Percentiles rank a stretch among this genome's conserved stretches.
phyloP scores from a whole-genome alignment of 2,329 filamentous ascomycete species.

The Bisporella sp. region DNA sequence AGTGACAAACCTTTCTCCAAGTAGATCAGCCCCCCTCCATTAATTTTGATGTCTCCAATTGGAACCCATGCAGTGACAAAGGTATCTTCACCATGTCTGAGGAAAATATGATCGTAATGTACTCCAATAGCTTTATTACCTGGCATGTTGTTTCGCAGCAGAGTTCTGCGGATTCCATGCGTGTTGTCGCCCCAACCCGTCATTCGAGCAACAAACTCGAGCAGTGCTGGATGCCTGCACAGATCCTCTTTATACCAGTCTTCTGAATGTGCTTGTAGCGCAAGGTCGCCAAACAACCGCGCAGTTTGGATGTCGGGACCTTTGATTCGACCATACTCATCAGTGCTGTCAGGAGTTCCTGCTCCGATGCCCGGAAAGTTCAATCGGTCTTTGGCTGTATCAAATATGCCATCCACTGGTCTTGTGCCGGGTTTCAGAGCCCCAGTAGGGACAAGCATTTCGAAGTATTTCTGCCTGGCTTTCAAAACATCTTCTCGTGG shows the following conservation, averaged over 20 bases:
- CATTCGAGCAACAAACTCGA: conserved; percentile 41
- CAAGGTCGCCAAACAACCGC: conserved; percentile 38
- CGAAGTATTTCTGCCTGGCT: conserved; percentile 46
- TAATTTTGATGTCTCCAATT: conserved; percentile 42
- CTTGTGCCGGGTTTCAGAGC: conserved; percentile 46
- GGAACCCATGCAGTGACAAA: conserved; percentile 45
- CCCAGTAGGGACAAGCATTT: conserved; percentile 44
- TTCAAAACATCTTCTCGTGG: conserved; percentile 45
- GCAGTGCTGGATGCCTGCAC: conserved; percentile 38
- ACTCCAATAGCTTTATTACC: conserved; percentile 44
- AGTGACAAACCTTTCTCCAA: conserved; percentile 37
- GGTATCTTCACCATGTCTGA: conserved; percentile 40
- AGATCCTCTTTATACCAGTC: conserved; percentile 47
- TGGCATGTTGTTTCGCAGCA: conserved; percentile 43
- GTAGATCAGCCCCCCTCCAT: conserved; percentile 53
- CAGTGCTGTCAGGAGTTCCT: conserved; percentile 37
- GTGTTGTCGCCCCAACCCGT: conserved; percentile 47
- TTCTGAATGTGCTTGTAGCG: conserved; percentile 45
- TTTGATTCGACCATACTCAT: conserved; percentile 33
- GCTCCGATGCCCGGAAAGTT: conserved; percentile 48
- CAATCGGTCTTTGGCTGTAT: conserved; percentile 27
- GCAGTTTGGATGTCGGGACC: neutral
- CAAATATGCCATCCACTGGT: conserved; percentile 47
- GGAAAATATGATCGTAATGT: conserved; percentile 47
- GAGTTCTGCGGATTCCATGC: conserved; percentile 43